Base-by-base conservation (phyloP, 2,329 filamentous ascomycete species). In the Phaeoacremonium minimum region DNA sequence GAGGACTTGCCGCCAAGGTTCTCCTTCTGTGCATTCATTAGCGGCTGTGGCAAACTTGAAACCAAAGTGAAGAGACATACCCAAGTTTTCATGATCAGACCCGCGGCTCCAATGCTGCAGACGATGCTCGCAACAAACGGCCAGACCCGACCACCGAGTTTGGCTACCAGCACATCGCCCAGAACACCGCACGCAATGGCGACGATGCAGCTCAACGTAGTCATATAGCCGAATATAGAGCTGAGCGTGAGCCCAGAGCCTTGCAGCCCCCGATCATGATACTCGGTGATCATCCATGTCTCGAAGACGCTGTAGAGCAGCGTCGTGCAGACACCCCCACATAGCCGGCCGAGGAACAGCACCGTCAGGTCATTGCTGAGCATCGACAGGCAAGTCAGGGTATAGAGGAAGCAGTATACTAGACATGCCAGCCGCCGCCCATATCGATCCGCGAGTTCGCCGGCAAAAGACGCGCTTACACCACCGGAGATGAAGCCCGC, bases 211-310 rank as follows among this genome's bases (percentile, higher is more conserved):
- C 74, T 81, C 40, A 75, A 46, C 4, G 66, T 69, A 4, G 69
- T 68, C 57, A 74, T 69, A 18, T 64, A 57, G 5, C 71, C 73
- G 50, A 76, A 78, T 15, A 80, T 65, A 18, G 60, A 56, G 36
- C 67, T 67, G 18, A 81, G 58, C 28, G 64, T 64, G 7, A 60
- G 52, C 7, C 61, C 59, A 7, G 53, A 55, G n/a, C 66, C 55
- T 28, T 64, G 59, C 6, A 76, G 47, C n/a, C 63, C 63, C 29
- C 64, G 57, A 16, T 59, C 53, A 41, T 73, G 66, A 43, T 69
- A 80, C 46, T 80, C 75, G 32, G 71, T 65, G 18, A 80, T 70
- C 61, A 80, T 70, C 75, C 75, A 80, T 31, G 72, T 69, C 45
- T 80, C 75, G 43, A 80, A 79, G 8, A 72, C 71, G 32, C 65